A percentile compares a stretch with the other conserved stretches of the same genome.
phyloP scores from a whole-genome alignment of 2,329 filamentous ascomycete genomes.

The Trichoderma citrinoviride region DNA sequence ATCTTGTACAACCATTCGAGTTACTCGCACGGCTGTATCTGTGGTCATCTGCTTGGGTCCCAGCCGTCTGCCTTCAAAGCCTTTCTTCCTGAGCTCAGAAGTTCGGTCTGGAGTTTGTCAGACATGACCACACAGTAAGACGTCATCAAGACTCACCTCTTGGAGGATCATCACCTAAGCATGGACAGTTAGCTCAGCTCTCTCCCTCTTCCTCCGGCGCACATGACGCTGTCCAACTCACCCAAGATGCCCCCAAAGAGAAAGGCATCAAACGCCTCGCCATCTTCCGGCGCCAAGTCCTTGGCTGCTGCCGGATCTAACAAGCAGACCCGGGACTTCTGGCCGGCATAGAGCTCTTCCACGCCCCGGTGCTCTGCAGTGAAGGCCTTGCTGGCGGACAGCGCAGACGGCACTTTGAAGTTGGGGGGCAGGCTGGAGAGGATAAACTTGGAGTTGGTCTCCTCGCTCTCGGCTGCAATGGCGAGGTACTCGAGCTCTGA shows the following conservation, averaged over 20 bases:
- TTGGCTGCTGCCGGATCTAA: constrained; percentile 80
- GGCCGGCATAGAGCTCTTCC: constrained; percentile 72
- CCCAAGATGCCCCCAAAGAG: constrained; percentile 95
- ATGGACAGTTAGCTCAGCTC: constrained; percentile 24
- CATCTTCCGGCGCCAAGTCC: constrained; percentile 82
- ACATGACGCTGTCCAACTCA: constrained; percentile 41
- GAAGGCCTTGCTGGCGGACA: constrained; percentile 59
- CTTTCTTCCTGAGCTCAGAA: constrained; percentile 91
- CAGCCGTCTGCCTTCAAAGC: constrained; percentile 80
- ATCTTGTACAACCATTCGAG: constrained; percentile 81
- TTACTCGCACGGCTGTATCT: constrained; percentile 93
- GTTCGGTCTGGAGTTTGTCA: constrained; percentile 68
- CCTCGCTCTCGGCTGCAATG: constrained; percentile 78
- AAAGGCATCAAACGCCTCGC: constrained; percentile 80
- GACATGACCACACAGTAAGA: background rate
- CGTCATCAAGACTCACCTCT: constrained; percentile 59
- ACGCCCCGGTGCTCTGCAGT: constrained; percentile 73
- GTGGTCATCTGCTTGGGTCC: constrained; percentile 98
- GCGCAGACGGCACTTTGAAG: constrained; percentile 61
- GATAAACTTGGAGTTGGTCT: constrained; percentile 66
- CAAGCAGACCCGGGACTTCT: constrained; percentile 77
- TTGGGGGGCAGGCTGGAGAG: constrained; percentile 74
- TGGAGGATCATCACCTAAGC: constrained; percentile 82
- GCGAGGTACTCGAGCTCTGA: constrained; percentile 88
- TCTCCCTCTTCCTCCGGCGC: background rate